Evolutionary conservation across 768 basidiomycete species (phyloP).

Genomic region (Boletus coccyginus): DNA sequence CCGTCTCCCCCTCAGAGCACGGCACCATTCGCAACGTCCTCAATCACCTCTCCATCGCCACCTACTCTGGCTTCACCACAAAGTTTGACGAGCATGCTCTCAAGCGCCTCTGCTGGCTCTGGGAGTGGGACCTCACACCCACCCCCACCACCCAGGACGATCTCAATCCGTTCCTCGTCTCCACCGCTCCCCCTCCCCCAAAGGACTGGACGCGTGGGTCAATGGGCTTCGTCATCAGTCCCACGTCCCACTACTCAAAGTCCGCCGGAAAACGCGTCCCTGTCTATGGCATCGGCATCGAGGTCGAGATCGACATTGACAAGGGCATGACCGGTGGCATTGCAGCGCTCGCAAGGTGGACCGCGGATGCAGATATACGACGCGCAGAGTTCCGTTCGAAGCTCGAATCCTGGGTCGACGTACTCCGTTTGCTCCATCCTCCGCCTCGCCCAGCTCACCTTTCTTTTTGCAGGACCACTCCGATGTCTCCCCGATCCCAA

Average conservation of each 20-base stretch:
- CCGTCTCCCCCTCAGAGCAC: constrained; percentile 72
- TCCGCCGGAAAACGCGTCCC: constrained; percentile 62
- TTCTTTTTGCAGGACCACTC: constrained; percentile 47
- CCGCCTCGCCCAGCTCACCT: constrained; percentile 7
- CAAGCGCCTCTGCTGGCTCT: constrained; percentile 78
- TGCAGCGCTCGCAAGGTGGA: constrained; percentile 89
- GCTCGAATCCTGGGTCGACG: constrained; percentile 63
- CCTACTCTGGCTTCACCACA: constrained; percentile 64
- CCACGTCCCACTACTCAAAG: constrained; percentile 73
- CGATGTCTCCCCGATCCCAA: constrained; percentile 43
- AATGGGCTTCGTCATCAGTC: constrained; percentile 75
- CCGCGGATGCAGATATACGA: constrained; percentile 62
- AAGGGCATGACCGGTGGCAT: constrained; percentile 80
- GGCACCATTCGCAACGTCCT: constrained; percentile 76
- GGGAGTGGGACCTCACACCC: constrained; percentile 76
- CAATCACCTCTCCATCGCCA: constrained; percentile 68
- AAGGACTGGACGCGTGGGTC: constrained; percentile 78
- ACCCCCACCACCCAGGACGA: constrained; percentile 46
- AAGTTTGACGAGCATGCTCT: constrained; percentile 69
- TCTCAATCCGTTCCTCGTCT: constrained; percentile 67
- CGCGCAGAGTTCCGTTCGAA: constrained; percentile 57
- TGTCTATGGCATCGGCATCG: constrained; percentile 83
- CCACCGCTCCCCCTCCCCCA: constrained; percentile 31
- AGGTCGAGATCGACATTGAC: constrained; percentile 83
- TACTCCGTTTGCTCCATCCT: constrained; percentile 22